Conservation (phyloP, 164 flowering plant genomes). For the Vitis rotundifolia region DNA sequence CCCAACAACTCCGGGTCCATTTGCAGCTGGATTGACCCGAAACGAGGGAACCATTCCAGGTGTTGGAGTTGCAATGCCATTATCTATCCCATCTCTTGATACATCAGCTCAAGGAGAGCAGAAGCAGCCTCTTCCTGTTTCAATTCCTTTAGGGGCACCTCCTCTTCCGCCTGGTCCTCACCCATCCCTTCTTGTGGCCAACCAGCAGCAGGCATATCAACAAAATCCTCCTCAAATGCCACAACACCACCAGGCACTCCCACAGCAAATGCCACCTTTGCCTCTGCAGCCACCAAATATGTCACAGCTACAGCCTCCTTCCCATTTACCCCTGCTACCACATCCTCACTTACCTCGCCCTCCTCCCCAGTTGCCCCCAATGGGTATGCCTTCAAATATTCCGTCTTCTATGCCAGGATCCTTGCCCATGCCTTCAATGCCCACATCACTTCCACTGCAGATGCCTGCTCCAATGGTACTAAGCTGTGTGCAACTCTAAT, state of each 20-base stretch:
- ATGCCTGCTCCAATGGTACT: conserved; percentile 77
- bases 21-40: conserved; percentile 73
- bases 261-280: conserved; percentile 68
- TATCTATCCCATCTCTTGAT: conserved; percentile 66
- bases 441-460: conserved; percentile 34
- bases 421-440: conserved; percentile 43
- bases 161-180: conserved; percentile 98
- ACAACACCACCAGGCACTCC: conserved; percentile 50
- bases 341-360: conserved; percentile 85
- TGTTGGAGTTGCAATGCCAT: conserved; percentile 91
- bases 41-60: conserved; percentile 98
- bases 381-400: conserved; percentile 46
- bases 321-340: conserved; percentile 60
- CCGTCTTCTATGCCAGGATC: conserved; percentile 61
- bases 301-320: conserved; percentile 74
- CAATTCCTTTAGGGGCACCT: conserved; percentile 78
- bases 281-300: conserved; percentile 68
- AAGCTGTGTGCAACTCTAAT: conserved; percentile 1
- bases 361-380: conserved; percentile 62
- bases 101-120: conserved; percentile 76
- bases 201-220: conserved; percentile 75
- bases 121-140: conserved; percentile 51
- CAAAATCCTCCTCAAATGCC: conserved; percentile 66
- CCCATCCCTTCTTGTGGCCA: conserved; percentile 70
- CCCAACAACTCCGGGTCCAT: conserved; percentile 85